Evolutionary conservation across 176 grass and related monocot genomes (phyloP).

Genomic region (Bromus sterilis): DNA sequence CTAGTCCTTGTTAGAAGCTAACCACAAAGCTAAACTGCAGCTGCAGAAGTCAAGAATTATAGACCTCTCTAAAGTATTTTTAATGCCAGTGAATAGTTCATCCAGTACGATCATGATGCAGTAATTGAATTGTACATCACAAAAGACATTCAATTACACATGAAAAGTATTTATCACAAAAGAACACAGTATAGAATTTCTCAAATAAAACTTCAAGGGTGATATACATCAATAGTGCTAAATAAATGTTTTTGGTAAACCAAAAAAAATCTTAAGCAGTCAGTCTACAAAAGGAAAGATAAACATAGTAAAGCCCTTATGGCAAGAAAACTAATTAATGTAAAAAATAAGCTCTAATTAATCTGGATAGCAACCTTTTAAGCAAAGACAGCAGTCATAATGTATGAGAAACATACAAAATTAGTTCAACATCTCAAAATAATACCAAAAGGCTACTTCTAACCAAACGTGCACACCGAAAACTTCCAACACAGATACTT

Average conservation of each 20-base stretch:
- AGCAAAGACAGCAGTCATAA: background rate
- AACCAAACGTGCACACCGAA: background rate
- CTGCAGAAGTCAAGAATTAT: too few relatives aligned
- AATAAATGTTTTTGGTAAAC: background rate
- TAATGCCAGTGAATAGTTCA: background rate
- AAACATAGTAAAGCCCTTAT: background rate
- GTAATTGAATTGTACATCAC: too few relatives aligned
- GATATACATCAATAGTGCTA: background rate
- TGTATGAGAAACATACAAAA: background rate
- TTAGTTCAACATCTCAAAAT: background rate
- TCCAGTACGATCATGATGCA: background rate
- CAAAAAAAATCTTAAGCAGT: background rate
- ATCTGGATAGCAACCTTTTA: background rate
- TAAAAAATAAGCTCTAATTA: background rate
- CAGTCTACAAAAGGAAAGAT: background rate
- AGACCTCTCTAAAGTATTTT: background rate
- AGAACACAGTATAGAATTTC: background rate
- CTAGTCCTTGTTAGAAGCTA: too few relatives aligned
- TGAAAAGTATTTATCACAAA: background rate
- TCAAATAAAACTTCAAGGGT: background rate
- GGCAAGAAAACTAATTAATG: background rate
- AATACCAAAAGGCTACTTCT: background rate
- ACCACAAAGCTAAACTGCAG: too few relatives aligned
- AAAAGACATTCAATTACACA: background rate
- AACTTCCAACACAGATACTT: background rate